Conservation (phyloP, 108 stramenopile species). For the Thalassiosira profunda region DNA sequence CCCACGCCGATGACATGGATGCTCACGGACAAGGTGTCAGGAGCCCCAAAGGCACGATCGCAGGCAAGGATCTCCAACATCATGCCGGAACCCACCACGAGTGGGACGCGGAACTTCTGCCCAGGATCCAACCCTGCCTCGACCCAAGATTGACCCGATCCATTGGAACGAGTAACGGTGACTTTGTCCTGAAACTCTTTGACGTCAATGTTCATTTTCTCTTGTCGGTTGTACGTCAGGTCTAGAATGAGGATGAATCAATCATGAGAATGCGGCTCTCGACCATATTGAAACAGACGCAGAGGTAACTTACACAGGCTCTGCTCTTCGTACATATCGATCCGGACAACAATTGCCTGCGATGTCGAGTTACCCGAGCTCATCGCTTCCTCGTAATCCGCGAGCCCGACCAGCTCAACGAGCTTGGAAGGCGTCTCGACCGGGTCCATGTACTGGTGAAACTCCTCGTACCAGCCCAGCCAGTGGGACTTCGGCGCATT, state of each 20-base stretch:
- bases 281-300: not conserved
- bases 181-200: constrained; percentile 5
- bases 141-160: not conserved
- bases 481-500: constrained; percentile 1
- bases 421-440: not conserved
- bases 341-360: constrained; percentile 1
- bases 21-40: not conserved
- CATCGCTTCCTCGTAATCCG: constrained; percentile 12
- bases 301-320: constrained; percentile 8
- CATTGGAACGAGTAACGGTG: constrained; percentile 6
- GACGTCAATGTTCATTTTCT: constrained; percentile 6
- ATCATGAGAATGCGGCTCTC: not conserved
- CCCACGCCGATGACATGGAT: not conserved
- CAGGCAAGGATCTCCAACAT: constrained; percentile 1
- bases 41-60: not conserved
- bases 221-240: constrained; percentile 18
- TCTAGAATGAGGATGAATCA: not conserved
- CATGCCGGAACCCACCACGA: constrained; percentile 5
- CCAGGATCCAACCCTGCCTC: constrained; percentile 5
- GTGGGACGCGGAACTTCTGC: not conserved
- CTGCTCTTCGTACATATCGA: constrained; percentile 3
- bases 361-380: not conserved
- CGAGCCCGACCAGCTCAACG: not conserved
- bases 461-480: constrained; percentile 7
- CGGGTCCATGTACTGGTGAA: not conserved